These are phyloP conservation scores for Schoenoplectus triqueter DNA, from an alignment of 202 grass and related monocot species.

Conservation along the genomic window DNA sequence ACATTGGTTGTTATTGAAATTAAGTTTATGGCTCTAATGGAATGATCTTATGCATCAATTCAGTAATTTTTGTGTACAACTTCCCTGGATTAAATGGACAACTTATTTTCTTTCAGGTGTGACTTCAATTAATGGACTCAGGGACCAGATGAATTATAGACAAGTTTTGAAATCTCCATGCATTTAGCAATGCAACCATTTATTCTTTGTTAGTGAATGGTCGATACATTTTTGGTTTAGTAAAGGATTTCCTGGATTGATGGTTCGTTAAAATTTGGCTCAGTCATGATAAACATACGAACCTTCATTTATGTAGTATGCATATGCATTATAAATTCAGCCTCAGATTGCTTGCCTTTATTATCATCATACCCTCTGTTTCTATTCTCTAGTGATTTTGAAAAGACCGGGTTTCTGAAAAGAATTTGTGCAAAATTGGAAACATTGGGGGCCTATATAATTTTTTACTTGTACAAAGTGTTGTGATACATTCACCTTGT, in stretches of 20 bases:
- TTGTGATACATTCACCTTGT: no score
- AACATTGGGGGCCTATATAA: no score
- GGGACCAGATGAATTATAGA: not conserved
- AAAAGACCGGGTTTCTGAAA: no score
- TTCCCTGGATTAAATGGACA: not conserved
- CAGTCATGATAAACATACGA: not conserved
- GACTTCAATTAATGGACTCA: not conserved
- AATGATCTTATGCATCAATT: not conserved
- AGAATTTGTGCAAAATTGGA: no score
- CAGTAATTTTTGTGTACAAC: not conserved
- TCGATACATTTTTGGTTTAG: constrained; percentile 4
- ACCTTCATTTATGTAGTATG: constrained; percentile 3
- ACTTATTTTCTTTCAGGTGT: constrained; percentile 15
- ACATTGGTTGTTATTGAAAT: not conserved
- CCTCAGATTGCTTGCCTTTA: not conserved
- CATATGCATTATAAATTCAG: not conserved
- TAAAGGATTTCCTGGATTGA: not conserved
- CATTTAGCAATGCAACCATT: constrained; percentile 25
- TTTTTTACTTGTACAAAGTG: no score
- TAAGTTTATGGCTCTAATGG: not conserved
- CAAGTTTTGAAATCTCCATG: constrained; percentile 1
- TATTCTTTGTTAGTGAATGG: constrained; percentile 16
- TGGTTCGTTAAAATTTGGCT: constrained; percentile 25
- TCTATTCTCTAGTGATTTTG: no score
- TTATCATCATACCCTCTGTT: no score